Evolutionary conservation across 2,329 filamentous ascomycete species (phyloP).

Genomic region (Penicillium sp.): DNA sequence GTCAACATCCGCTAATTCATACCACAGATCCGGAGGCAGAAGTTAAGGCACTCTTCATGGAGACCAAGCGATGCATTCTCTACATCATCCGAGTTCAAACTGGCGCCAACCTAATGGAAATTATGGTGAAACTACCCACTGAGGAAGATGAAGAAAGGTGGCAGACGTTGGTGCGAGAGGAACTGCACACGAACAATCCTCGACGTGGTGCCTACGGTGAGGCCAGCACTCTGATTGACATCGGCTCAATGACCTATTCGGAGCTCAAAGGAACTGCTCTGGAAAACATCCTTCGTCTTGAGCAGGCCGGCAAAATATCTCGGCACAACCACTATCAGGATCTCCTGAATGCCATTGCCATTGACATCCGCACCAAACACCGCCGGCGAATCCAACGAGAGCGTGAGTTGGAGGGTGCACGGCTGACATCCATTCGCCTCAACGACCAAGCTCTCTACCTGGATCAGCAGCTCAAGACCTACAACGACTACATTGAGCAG

Average conservation of each 20-base stretch:
- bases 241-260: slow-evolving; percentile 81
- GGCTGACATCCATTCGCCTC: slow-evolving; percentile 45
- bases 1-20: slow-evolving; percentile 7
- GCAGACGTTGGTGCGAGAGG: slow-evolving; percentile 73
- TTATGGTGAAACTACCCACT: slow-evolving; percentile 82
- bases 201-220: slow-evolving; percentile 86
- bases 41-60: slow-evolving; percentile 90
- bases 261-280: slow-evolving; percentile 89
- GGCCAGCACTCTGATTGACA: slow-evolving; percentile 73
- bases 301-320: slow-evolving; percentile 80
- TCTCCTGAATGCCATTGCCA: slow-evolving; percentile 91
- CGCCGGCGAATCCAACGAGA: slow-evolving; percentile 85
- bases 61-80: slow-evolving; percentile 92
- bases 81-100: slow-evolving; percentile 98
- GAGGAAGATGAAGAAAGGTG: slow-evolving; percentile 86
- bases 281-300: slow-evolving; percentile 86
- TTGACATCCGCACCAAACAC: slow-evolving; percentile 96
- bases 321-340: slow-evolving; percentile 91
- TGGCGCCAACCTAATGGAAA: slow-evolving; percentile 86
- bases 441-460: slow-evolving; percentile 73
- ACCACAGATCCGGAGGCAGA: slow-evolving; percentile 77
- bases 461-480: slow-evolving; percentile 91
- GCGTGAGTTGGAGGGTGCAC: slow-evolving; percentile 69
- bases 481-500: slow-evolving; percentile 99
- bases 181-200: slow-evolving; percentile 64